Evolutionary conservation across 1,284 basidiomycete genomes (phyloP), one percentile per base, ranked within the genome.

Genomic region (Violaceomyces palustris): DNA sequence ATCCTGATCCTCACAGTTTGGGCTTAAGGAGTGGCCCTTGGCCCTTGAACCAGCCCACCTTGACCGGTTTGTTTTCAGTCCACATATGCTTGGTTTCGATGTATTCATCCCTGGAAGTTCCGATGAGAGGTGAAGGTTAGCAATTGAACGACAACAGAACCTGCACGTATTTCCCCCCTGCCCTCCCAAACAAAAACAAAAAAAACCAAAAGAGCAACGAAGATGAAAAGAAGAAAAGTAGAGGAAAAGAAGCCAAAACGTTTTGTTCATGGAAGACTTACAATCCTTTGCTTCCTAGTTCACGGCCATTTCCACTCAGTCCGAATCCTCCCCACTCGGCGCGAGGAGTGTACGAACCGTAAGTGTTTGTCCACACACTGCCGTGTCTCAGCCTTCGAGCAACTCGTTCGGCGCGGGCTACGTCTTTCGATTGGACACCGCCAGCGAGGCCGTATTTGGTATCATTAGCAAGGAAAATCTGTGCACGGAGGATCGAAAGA

Each of bases 291-390:
- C 46, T 50, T 19, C 71, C 71, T 11, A 73, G 45, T 48, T 73
- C 71, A 9, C 71, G 47, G 6, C 71, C 71, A 32, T 72, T 73
- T 24, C 71, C 69, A 38, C 59, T 64, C 56, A 67, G 51, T 11
- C 71, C 71, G 35, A 56, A 72, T 6, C 71, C 71, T 34, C 71
- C 69, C 71, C 71, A 73, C 37, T 73, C 71, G 4, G 69, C 69
- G 15, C 61, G 51, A 12, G 71, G 61, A 18, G 65, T 65, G 44
- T 72, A 73, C 7, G 52, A 38, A 18, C 67, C 69, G 31, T 69
- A 73, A 22, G 64, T 65, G 45, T 73, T 73, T 28, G 59, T 56
- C 71, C 71, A 73, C 12, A 72, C 62, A 6, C 69, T 72, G 14
- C 71, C 71, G 43, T 72, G 69, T 9, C 71, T 50, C 26, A 73